These are phyloP conservation scores for Pythium rishiriense DNA, from an alignment of 352 stramenopile genomes.

Conservation along the genomic window DNA sequence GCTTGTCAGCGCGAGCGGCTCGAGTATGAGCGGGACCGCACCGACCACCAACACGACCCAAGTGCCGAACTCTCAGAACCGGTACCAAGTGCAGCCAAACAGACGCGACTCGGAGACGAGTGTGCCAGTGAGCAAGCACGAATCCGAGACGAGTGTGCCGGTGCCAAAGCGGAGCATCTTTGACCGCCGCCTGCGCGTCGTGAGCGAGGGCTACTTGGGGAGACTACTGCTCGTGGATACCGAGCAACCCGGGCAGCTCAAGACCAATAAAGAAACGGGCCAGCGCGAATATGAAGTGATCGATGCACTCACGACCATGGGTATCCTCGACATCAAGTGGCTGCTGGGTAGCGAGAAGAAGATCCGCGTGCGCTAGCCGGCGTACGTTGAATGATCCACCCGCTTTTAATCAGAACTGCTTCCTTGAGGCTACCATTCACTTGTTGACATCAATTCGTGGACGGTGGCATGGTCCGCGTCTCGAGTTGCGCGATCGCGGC, in stretches of 20 bases:
- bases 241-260: slow-evolving; percentile 41
- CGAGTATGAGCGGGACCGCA: background rate
- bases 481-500: background rate
- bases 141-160: background rate
- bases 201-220: background rate
- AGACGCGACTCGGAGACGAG: background rate
- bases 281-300: slow-evolving; percentile 36
- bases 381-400: background rate
- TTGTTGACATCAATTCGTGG: too few relatives aligned
- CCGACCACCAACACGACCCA: background rate
- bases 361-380: slow-evolving; percentile 8
- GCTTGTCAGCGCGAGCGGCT: background rate
- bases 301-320: slow-evolving; percentile 45
- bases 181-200: background rate
- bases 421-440: background rate
- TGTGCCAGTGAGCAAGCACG: background rate
- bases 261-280: slow-evolving; percentile 28
- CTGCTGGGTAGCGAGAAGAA: slow-evolving; percentile 45
- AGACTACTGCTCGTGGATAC: background rate
- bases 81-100: background rate
- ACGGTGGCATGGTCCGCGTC: background rate
- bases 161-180: background rate
- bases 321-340: slow-evolving; percentile 52
- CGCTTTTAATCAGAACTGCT: background rate
- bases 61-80: background rate